These are phyloP conservation scores for Talaromyces verruculosus DNA, from an alignment of 2,329 filamentous ascomycete genomes.

Conservation along the genomic window DNA sequence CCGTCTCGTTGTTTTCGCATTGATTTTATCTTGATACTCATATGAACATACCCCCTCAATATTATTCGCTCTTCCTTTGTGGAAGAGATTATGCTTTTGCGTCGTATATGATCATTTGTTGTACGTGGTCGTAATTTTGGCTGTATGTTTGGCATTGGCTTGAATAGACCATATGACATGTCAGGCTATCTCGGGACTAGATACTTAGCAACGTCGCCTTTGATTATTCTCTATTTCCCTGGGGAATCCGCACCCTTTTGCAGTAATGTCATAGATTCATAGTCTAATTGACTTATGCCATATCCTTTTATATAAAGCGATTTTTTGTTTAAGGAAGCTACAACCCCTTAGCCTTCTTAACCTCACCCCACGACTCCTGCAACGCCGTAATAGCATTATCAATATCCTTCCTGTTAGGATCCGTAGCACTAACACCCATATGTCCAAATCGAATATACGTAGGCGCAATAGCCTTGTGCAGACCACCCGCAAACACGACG, in stretches of 20 bases:
- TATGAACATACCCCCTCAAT: slow-evolving; percentile 12
- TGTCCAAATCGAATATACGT: slow-evolving; percentile 96
- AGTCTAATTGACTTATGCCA: background rate
- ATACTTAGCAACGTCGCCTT: background rate
- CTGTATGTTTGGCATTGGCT: background rate
- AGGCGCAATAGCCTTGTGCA: slow-evolving; percentile 91
- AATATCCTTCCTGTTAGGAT: slow-evolving; percentile 75
- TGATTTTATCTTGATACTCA: background rate
- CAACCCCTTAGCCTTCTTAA: slow-evolving; percentile 60
- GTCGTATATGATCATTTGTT: background rate
- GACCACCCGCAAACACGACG: slow-evolving; percentile 88
- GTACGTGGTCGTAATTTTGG: background rate
- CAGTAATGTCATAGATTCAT: background rate
- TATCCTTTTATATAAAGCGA: background rate
- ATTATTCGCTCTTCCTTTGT: slow-evolving; percentile 2
- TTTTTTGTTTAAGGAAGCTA: slow-evolving; percentile 23
- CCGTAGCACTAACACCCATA: slow-evolving; percentile 92
- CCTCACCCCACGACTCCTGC: slow-evolving; percentile 71
- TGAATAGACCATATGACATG: background rate
- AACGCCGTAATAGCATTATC: slow-evolving; percentile 79
- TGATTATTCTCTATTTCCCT: no score
- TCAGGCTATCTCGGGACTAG: background rate
- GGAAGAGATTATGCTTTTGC: background rate
- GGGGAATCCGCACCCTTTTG: background rate
- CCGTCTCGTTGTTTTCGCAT: background rate